Percentiles rank a stretch among this genome's conserved stretches.
phyloP scores from a whole-genome alignment of 768 basidiomycete species.

The Tulasnella sp. region DNA sequence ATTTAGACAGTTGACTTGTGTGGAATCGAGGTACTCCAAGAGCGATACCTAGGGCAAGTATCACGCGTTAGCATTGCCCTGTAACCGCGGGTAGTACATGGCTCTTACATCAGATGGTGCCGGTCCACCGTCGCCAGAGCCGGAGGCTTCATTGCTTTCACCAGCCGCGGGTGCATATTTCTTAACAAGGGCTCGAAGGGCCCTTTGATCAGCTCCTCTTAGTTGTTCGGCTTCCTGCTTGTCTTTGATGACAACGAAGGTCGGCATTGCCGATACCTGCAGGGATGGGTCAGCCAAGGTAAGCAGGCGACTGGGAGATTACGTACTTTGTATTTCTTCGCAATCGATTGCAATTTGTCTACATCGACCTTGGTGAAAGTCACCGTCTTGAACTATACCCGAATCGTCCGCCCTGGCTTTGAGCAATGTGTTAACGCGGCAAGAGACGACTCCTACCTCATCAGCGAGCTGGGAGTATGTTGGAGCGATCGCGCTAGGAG shows the following conservation, averaged over 20 bases:
- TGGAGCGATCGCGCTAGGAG: slow-evolving; percentile 19
- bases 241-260: slow-evolving; percentile 35
- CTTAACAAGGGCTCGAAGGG: slow-evolving; percentile 17
- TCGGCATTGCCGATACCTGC: slow-evolving; percentile 33
- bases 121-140: neutral
- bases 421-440: neutral
- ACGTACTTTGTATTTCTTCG: slow-evolving; percentile 31
- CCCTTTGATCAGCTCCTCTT: slow-evolving; percentile 4
- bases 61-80: neutral
- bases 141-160: neutral
- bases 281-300: neutral
- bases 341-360: slow-evolving; percentile 31
- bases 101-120: slow-evolving; percentile 33
- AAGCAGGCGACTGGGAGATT: neutral
- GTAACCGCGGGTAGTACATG: neutral
- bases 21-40: slow-evolving; percentile 55
- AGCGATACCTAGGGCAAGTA: slow-evolving; percentile 47
- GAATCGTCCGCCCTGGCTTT: neutral
- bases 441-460: neutral
- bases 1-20: slow-evolving; percentile 68
- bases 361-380: slow-evolving; percentile 33
- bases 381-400: slow-evolving; percentile 28
- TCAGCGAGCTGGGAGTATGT: slow-evolving; percentile 16
- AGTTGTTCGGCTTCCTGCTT: slow-evolving; percentile 32
- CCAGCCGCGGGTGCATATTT: slow-evolving; percentile 30